Conservation (phyloP, 169 alveolate genomes). For the Cystoisospora suis region DNA sequence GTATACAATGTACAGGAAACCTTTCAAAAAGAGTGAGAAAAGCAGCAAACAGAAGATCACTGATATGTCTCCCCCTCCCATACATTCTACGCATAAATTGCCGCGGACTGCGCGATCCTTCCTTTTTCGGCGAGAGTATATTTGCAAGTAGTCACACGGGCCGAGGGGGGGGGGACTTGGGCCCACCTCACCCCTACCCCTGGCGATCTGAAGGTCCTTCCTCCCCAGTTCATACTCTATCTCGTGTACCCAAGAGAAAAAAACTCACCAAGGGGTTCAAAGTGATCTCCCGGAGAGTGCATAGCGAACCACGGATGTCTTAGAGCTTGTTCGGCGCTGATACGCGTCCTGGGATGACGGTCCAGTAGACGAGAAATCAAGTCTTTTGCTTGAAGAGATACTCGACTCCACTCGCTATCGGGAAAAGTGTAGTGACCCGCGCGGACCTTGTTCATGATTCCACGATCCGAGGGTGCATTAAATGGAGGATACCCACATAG, state of each 20-base stretch:
- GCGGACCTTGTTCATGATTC: constrained; percentile 73
- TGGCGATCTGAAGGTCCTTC: neutral
- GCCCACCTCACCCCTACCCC: too few relatives aligned
- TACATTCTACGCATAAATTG: too few relatives aligned
- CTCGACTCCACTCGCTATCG: constrained; percentile 86
- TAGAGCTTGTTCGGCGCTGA: constrained; percentile 83
- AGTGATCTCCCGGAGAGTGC: constrained; percentile 30
- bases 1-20: neutral
- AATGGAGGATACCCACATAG: constrained; percentile 91
- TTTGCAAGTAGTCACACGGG: too few relatives aligned
- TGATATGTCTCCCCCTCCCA: neutral
- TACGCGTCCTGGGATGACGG: constrained; percentile 84
- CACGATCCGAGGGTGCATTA: constrained; percentile 84
- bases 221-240: too few relatives aligned
- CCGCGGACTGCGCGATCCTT: too few relatives aligned
- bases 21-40: neutral
- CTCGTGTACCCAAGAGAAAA: too few relatives aligned
- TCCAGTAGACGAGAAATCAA: constrained; percentile 83
- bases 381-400: constrained; percentile 88
- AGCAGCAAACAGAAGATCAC: neutral
- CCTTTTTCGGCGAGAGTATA: too few relatives aligned
- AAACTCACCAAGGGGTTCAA: constrained; percentile 31
- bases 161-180: too few relatives aligned
- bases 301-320: constrained; percentile 85
- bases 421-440: constrained; percentile 84